These are phyloP conservation scores for Penicillium verhagenii DNA, from an alignment of 495 filamentous ascomycete genomes.

Conservation along the genomic window DNA sequence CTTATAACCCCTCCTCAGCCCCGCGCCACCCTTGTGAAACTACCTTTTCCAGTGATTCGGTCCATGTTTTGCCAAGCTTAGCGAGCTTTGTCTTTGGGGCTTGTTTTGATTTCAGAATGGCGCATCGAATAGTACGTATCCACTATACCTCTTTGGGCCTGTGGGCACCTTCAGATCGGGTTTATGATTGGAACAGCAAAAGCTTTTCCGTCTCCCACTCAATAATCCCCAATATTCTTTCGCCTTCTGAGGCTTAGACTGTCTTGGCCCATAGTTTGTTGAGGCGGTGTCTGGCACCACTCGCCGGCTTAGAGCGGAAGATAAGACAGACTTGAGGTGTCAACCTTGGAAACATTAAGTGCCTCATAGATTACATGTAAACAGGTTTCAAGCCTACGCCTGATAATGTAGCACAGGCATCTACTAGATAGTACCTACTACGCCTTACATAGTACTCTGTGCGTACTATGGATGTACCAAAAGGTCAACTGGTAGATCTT, in stretches of 20 bases:
- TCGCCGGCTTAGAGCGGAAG: not conserved
- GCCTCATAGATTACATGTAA: no score
- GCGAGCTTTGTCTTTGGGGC: not conserved
- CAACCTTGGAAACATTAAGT: no score
- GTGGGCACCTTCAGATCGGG: conserved; percentile 1
- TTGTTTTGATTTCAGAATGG: not conserved
- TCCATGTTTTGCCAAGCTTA: conserved; percentile 1
- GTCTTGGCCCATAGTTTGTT: not conserved
- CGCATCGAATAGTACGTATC: not conserved
- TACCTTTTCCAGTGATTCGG: not conserved
- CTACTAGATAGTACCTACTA: not conserved
- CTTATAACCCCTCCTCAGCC: conserved; percentile 7
- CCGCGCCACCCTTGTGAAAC: conserved; percentile 1
- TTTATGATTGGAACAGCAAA: not conserved
- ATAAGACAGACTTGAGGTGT: not conserved
- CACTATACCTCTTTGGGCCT: not conserved
- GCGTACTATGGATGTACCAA: no score
- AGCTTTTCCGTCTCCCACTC: not conserved
- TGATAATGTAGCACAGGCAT: not conserved
- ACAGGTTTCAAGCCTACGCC: no score
- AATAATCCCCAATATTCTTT: not conserved
- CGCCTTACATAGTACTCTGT: no score
- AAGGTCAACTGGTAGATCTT: no score
- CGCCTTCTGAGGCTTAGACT: not conserved
- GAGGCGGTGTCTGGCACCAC: not conserved